Conservation (phyloP, 2,329 filamentous ascomycete species). For the Epichloe uncinata region DNA sequence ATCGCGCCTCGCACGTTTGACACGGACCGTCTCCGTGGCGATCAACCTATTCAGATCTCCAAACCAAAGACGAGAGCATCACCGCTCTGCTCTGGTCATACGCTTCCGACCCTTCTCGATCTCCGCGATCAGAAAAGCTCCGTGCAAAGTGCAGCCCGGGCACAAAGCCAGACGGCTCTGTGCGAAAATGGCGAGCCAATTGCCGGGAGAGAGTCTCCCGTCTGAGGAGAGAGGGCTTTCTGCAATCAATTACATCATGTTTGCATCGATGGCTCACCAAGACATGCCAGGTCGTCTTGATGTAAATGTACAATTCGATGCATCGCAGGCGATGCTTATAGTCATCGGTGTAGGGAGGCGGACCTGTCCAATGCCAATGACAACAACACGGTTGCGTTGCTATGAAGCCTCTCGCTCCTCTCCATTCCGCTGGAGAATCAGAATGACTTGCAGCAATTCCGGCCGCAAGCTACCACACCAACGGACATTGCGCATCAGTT, state of each 20-base stretch:
- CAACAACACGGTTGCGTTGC: no score
- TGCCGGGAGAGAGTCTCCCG: background rate
- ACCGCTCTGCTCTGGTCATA: background rate
- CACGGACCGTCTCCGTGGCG: background rate
- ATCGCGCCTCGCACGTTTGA: background rate
- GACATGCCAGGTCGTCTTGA: background rate
- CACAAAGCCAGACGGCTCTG: background rate
- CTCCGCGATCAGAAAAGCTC: background rate
- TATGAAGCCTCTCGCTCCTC: no score
- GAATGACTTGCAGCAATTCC: no score
- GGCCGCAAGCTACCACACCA: no score
- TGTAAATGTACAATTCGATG: no score
- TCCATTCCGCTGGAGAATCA: no score
- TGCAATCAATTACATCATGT: no score
- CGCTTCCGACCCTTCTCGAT: background rate
- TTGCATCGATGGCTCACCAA: background rate
- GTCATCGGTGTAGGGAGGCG: no score
- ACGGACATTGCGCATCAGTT: no score
- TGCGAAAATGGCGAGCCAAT: background rate
- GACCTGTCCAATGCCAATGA: no score
- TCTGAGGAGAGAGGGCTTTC: background rate
- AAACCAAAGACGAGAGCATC: background rate
- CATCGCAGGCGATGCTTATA: no score
- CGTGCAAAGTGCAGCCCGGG: background rate
- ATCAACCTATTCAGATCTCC: background rate